Percentiles rank a stretch among this genome's conserved stretches.
These are phyloP conservation scores for Zygosaccharomyces pseudobailii DNA, from an alignment of 1,139 yeast genomes.

Conservation along the genomic window DNA sequence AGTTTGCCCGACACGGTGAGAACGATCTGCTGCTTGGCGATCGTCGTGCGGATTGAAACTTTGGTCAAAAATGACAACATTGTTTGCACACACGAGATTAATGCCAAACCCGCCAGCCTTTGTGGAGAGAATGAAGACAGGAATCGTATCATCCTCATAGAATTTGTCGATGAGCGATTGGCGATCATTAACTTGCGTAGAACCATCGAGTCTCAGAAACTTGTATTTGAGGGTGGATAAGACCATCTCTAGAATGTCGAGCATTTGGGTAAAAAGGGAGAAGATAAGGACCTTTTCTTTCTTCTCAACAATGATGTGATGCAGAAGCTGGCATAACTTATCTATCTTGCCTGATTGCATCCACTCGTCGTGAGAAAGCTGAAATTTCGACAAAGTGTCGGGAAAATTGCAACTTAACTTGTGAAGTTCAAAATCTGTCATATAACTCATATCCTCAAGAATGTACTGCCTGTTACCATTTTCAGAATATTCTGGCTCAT, in stretches of 20 bases:
- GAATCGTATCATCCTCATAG: slow-evolving; percentile 75
- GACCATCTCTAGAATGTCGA: slow-evolving; percentile 80
- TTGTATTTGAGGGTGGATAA: slow-evolving; percentile 61
- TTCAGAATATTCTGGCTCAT: slow-evolving; percentile 68
- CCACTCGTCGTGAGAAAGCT: slow-evolving; percentile 54
- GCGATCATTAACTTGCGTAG: slow-evolving; percentile 85
- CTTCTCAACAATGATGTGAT: slow-evolving; percentile 47
- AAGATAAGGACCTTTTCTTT: slow-evolving; percentile 77
- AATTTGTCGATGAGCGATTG: slow-evolving; percentile 89
- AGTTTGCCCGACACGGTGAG: slow-evolving; percentile 96
- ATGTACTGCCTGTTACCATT: slow-evolving; percentile 71
- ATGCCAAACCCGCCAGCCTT: slow-evolving; percentile 99
- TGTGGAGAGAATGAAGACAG: slow-evolving; percentile 83
- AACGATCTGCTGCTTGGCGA: slow-evolving; percentile 96
- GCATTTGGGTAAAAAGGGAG: slow-evolving; percentile 86
- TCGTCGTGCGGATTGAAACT: slow-evolving; percentile 98
- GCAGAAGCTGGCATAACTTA: slow-evolving; percentile 54
- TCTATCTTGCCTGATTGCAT: slow-evolving; percentile 74
- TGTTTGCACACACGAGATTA: slow-evolving; percentile 91
- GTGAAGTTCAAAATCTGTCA: slow-evolving; percentile 88
- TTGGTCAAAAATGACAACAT: slow-evolving; percentile 86
- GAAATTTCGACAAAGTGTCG: slow-evolving; percentile 50
- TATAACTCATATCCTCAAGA: slow-evolving; percentile 90
- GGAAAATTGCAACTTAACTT: slow-evolving; percentile 70
- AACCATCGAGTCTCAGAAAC: slow-evolving; percentile 88